Evolutionary conservation across 257 asterid genomes (phyloP).

Genomic region (Perilla frutescens): DNA sequence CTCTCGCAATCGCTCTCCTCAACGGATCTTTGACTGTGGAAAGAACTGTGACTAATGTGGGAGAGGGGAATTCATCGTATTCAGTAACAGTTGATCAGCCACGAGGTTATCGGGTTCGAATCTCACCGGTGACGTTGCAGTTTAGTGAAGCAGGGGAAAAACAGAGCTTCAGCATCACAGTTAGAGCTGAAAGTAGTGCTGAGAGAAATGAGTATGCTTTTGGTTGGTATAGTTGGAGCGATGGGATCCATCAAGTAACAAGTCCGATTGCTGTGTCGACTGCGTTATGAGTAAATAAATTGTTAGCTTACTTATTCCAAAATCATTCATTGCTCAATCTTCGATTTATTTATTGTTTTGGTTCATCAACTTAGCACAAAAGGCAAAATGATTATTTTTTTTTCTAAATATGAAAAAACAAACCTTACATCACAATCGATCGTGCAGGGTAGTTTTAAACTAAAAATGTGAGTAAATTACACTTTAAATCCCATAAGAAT

Average conservation of each 20-base stretch:
- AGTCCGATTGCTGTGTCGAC: background rate
- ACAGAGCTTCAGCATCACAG: constrained; percentile 37
- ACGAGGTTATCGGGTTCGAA: constrained; percentile 35
- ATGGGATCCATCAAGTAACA: constrained; percentile 15
- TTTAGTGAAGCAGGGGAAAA: constrained; percentile 45
- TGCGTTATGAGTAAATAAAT: background rate
- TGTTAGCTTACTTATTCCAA: no score
- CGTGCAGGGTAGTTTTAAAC: no score
- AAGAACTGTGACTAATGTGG: constrained; percentile 64
- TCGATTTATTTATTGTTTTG: no score
- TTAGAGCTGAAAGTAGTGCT: constrained; percentile 26
- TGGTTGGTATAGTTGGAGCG: constrained; percentile 43
- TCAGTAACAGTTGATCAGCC: constrained; percentile 38
- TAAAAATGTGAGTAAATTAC: no score
- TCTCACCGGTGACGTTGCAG: constrained; percentile 34
- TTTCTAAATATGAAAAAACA: no score
- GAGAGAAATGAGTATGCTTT: constrained; percentile 25
- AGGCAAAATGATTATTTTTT: no score
- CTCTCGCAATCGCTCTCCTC: constrained; percentile 45
- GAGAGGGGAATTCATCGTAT: constrained; percentile 32
- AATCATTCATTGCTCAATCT: no score
- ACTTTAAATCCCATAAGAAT: no score
- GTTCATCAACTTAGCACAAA: no score
- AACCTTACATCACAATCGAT: no score
- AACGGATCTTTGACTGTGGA: constrained; percentile 36